Percentiles rank a stretch among this genome's conserved stretches.
Conservation (phyloP, 495 filamentous ascomycete species). For the Thermothielavioides terrestris region DNA sequence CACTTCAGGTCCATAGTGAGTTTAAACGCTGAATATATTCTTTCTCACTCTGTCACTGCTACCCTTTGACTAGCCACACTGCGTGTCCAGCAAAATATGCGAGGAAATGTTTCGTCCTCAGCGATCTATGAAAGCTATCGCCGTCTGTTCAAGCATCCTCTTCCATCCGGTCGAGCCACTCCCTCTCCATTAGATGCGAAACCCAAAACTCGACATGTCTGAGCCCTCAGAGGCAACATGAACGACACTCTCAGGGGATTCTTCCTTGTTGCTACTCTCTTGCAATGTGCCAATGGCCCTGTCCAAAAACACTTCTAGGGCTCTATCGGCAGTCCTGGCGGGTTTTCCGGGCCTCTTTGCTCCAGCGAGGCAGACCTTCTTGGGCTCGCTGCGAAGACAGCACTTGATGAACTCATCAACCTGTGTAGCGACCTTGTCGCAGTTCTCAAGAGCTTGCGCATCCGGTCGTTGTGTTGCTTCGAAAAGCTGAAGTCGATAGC, state of each 20-base stretch:
- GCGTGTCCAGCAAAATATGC: no score
- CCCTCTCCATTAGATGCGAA: no score
- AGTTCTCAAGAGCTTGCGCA: background rate
- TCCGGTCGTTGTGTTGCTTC: background rate
- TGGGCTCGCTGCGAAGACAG: background rate
- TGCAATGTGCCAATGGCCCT: conserved; percentile 1
- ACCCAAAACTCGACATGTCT: background rate
- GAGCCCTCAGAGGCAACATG: background rate
- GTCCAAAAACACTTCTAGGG: conserved; percentile 3
- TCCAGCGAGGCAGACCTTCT: background rate
- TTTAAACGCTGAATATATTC: no score
- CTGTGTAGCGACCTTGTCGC: background rate
- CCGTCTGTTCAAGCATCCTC: no score
- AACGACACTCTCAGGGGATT: background rate
- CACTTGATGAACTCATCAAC: conserved; percentile 9
- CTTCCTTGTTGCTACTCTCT: background rate
- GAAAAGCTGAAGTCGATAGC: background rate
- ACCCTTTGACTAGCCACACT: no score
- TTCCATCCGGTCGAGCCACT: no score
- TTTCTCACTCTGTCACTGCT: no score
- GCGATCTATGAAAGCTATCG: no score
- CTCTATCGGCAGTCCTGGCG: background rate
- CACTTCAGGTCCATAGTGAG: no score
- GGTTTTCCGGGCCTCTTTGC: background rate
- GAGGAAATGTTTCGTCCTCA: no score